Base-by-base conservation (phyloP, 306 rosid genomes). In the Corylus americana region DNA sequence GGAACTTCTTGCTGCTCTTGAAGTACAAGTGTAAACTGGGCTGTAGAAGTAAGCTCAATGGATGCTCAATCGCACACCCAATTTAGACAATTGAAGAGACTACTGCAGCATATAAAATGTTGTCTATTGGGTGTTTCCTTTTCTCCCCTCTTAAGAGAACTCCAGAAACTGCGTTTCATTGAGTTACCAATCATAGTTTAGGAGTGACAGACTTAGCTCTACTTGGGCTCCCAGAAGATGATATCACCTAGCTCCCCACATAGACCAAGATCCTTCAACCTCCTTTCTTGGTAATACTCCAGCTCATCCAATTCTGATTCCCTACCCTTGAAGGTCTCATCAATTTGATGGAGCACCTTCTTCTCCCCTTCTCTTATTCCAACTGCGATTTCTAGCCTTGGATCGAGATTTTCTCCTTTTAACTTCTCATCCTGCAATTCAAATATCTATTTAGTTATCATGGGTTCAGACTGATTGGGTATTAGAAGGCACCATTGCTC, bases 261-360 rank as follows among this genome's bases (percentile, higher is more conserved):
- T n/a, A 95, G 97, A 49, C 98, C 98, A 79, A 95, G 98, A 39
- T 95, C 97, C 92, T 92, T 90, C 82, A 95, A 97, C 88, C 98
- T 88, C 79, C 98, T 87, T 82, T 95, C 98, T 74, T 91, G 98
- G 80, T 95, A 92, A 73, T 91, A 95, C 83, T 91, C 93, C 80
- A 92, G 84, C 75, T 73, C 62, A 80, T 83, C 78, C 82, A 95
- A 75, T 74, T 89, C 98, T 48, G 39, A 51, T 74, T 95, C 97
- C 84, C 94, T 91, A 78, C 78, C 88, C 83, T 83, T 71, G 86
- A 95, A 95, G 63, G 85, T 86, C 72, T 69, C 89, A 68, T 87
- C 93, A 73, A 95, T 89, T 81, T 91, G 91, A 78, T 84, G 95
- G 87, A 95, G 84, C 80, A 91, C 87, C 89, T 74, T 78, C 85